Evolutionary conservation across 2,329 filamentous ascomycete genomes (phyloP).

Genomic region (Phialophora chinensis): DNA sequence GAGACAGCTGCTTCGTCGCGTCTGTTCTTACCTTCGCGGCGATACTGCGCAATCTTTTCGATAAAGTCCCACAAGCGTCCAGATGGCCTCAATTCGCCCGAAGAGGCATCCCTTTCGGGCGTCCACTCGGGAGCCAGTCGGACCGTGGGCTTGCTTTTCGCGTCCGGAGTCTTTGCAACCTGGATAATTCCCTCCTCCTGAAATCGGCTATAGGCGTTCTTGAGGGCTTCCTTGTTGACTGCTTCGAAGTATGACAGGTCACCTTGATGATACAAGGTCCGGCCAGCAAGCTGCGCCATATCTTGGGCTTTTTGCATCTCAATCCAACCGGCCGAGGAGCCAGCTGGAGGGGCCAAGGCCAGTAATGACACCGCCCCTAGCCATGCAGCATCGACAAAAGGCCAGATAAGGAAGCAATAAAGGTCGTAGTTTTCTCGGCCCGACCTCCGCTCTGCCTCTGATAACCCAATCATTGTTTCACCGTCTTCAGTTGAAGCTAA

Average conservation of each 20-base stretch:
- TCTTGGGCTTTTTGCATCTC: slow-evolving; percentile 78
- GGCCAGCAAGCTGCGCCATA: slow-evolving; percentile 83
- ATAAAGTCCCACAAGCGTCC: slow-evolving; percentile 91
- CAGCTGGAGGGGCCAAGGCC: slow-evolving; percentile 76
- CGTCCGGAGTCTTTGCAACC: slow-evolving; percentile 70
- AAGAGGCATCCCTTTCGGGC: slow-evolving; percentile 67
- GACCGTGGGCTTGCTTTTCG: slow-evolving; percentile 52
- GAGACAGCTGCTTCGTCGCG: slow-evolving; percentile 91
- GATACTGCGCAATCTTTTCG: slow-evolving; percentile 79
- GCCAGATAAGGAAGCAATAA: slow-evolving; percentile 98
- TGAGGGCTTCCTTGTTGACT: slow-evolving; percentile 96
- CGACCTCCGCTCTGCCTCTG: slow-evolving; percentile 73
- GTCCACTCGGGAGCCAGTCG: slow-evolving; percentile 77
- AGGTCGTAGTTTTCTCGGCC: slow-evolving; percentile 97
- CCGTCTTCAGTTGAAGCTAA: slow-evolving; percentile 68
- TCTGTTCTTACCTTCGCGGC: slow-evolving; percentile 93
- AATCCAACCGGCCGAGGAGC: slow-evolving; percentile 68
- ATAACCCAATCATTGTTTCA: slow-evolving; percentile 73
- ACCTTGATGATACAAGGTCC: slow-evolving; percentile 96
- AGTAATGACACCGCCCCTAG: slow-evolving; percentile 86
- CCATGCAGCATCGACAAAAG: slow-evolving; percentile 95
- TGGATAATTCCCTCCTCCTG: slow-evolving; percentile 88
- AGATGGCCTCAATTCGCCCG: slow-evolving; percentile 67
- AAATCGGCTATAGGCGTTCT: slow-evolving; percentile 87
- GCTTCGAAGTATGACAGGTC: slow-evolving; percentile 97